phyloP scores from a whole-genome alignment of 225 moss, liverwort and hornwort genomes.

The Ulota crispa region DNA sequence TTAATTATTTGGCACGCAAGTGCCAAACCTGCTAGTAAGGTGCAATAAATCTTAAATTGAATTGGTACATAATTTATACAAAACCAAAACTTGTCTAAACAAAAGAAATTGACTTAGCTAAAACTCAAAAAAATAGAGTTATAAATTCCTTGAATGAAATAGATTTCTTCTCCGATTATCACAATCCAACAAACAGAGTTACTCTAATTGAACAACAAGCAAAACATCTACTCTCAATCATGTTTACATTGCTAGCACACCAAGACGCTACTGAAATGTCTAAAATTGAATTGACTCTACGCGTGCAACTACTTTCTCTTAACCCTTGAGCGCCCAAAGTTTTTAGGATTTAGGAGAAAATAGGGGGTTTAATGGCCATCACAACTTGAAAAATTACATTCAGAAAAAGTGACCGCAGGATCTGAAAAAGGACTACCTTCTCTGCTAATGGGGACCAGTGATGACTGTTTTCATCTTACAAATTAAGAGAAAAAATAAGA shows the following conservation, averaged over 20 bases:
- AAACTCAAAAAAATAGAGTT: constrained; percentile 1
- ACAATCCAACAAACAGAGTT: not conserved
- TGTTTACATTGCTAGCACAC: not conserved
- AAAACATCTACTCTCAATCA: too few relatives aligned
- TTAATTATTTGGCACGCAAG: too few relatives aligned
- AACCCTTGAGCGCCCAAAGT: too few relatives aligned
- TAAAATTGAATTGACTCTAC: not conserved
- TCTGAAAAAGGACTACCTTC: too few relatives aligned
- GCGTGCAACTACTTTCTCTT: not conserved
- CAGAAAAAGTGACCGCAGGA: too few relatives aligned
- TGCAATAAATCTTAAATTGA: not conserved
- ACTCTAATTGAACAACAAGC: not conserved
- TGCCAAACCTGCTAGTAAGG: too few relatives aligned
- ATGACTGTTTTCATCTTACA: too few relatives aligned
- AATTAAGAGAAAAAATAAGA: too few relatives aligned
- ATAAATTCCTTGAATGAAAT: not conserved
- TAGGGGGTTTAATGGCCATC: too few relatives aligned
- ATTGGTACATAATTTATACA: not conserved
- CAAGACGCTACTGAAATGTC: not conserved
- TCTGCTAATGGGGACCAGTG: too few relatives aligned
- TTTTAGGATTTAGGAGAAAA: too few relatives aligned
- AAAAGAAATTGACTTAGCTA: not conserved
- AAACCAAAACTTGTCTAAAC: not conserved
- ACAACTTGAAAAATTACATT: too few relatives aligned
- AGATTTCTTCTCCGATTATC: not conserved